Base-by-base conservation (phyloP, 176 grass and related monocot genomes). In the Musa troglodytarum region DNA sequence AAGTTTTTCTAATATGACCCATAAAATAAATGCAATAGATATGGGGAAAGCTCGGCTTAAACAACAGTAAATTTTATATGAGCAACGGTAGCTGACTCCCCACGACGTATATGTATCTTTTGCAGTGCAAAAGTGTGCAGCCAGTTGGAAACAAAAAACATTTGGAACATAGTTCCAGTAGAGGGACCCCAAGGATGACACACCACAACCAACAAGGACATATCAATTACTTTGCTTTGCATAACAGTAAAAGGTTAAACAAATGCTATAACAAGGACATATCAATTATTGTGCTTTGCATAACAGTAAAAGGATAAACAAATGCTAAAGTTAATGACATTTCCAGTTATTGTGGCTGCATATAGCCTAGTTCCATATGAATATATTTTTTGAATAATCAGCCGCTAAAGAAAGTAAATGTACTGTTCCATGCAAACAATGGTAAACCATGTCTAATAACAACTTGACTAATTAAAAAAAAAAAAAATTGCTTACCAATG, bases 401-500 rank as follows among this genome's bases (percentile, higher is more conserved):
- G 57, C 8, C 17, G 16, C 4, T 12, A 65, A 65, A 70, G 6
- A 50, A 70, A 49, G 49, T 13, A 6, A 70, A 51, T 0, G 1
- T 51, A 52, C 68, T 21, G 17, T 20, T 52, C 68, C 34, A 51
- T 51, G 11, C 16, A 70, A 2, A 70, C 11, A 51, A 20, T 13
- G 9, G 14, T 11, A 11, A 17, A 49, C 14, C 16, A 1, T 21
- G 19, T 19, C 52, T 12, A 50, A 51, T 1, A 70, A 52, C 68
- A 70, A 70, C 17, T 22, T n/a, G 25, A 70, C 49, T n/a, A 52
- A 26, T 24, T 55, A 16, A 26, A 29, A 74, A 9, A 2, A 28
- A 28, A 15, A 74, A 62, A 62, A 62, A 9, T 21, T 1, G 85
- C 87, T 87, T 71, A 98, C 95, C 88, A 98, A 65, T 1, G 95